A percentile compares a stretch with the other conserved stretches of the same genome.
phyloP scores from a whole-genome alignment of 768 basidiomycete species.

The Polyporus arcularius region DNA sequence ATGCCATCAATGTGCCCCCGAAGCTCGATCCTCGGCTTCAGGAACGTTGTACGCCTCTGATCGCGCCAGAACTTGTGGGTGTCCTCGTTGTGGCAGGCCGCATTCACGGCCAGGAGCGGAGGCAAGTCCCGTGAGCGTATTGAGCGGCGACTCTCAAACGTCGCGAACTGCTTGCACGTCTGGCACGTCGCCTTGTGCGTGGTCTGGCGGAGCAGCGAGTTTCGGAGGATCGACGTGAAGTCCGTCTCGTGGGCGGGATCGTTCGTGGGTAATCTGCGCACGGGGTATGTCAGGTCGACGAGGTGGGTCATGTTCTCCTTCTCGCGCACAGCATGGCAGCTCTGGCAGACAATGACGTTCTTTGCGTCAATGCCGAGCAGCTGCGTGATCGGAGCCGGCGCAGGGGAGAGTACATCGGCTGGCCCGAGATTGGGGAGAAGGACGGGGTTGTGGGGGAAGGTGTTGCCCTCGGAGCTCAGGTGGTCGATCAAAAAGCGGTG shows the following conservation, averaged over 20 bases:
- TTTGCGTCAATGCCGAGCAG: constrained; percentile 79
- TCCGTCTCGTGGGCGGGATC: constrained; percentile 43
- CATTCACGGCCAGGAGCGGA: constrained; percentile 84
- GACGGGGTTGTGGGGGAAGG: constrained; percentile 58
- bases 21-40: constrained; percentile 57
- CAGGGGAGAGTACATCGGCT: constrained; percentile 32
- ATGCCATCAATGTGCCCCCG: constrained; percentile 60
- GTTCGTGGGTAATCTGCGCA: constrained; percentile 50
- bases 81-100: constrained; percentile 78
- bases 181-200: constrained; percentile 87
- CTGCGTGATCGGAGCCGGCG: constrained; percentile 80
- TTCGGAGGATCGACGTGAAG: constrained; percentile 69
- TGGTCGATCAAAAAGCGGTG: constrained; percentile 92
- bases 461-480: constrained; percentile 72
- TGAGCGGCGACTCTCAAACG: constrained; percentile 69
- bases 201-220: constrained; percentile 79
- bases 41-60: constrained; percentile 53
- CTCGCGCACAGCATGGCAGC: constrained; percentile 68
- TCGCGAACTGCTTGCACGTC: constrained; percentile 72
- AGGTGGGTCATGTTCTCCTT: constrained; percentile 83
- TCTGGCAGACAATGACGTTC: constrained; percentile 72
- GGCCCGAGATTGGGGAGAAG: constrained; percentile 35
- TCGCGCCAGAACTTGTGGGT: constrained; percentile 78
- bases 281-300: constrained; percentile 83
- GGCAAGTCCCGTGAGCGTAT: constrained; percentile 70